Conservation (phyloP, 371 early-diverging fungal genomes). For the Apophysomyces ossiformis region DNA sequence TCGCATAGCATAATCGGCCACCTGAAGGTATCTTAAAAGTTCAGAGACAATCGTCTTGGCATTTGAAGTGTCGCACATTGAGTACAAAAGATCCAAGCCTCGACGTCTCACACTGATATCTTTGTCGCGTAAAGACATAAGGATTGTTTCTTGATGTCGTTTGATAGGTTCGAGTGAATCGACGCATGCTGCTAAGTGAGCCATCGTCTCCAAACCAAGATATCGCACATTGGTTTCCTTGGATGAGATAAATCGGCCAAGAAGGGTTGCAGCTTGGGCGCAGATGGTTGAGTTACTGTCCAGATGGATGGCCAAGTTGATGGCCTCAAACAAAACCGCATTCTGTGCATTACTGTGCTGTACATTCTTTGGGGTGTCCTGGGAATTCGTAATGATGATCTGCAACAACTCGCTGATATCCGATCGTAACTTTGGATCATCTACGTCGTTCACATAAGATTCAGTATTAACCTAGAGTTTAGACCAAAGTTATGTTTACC, state of each 20-base stretch:
- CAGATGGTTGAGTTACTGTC: conserved; percentile 89
- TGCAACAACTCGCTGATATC: conserved; percentile 74
- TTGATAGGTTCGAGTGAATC: conserved; percentile 87
- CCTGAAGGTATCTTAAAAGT: conserved; percentile 82
- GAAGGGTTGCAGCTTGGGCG: conserved; percentile 78
- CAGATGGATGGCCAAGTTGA: conserved; percentile 91
- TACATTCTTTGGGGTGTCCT: conserved; percentile 92
- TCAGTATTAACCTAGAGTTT: neutral
- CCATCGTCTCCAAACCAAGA: conserved; percentile 95
- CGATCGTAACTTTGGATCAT: conserved; percentile 62
- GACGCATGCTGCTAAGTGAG: conserved; percentile 89
- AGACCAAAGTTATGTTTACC: conserved; percentile 45
- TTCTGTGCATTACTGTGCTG: conserved; percentile 97
- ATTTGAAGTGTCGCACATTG: conserved; percentile 93
- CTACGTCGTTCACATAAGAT: conserved; percentile 23
- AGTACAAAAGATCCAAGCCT: conserved; percentile 94
- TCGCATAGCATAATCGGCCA: conserved; percentile 89
- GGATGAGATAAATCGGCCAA: conserved; percentile 88
- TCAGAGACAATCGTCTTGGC: conserved; percentile 90
- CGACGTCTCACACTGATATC: conserved; percentile 95
- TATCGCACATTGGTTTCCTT: conserved; percentile 97
- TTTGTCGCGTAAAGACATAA: conserved; percentile 89
- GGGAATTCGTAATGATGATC: conserved; percentile 81
- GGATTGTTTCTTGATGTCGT: conserved; percentile 87
- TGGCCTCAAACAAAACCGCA: conserved; percentile 95